Base-by-base conservation (phyloP, 108 stramenopile species). In the Fragilariopsis cylindrus region DNA sequence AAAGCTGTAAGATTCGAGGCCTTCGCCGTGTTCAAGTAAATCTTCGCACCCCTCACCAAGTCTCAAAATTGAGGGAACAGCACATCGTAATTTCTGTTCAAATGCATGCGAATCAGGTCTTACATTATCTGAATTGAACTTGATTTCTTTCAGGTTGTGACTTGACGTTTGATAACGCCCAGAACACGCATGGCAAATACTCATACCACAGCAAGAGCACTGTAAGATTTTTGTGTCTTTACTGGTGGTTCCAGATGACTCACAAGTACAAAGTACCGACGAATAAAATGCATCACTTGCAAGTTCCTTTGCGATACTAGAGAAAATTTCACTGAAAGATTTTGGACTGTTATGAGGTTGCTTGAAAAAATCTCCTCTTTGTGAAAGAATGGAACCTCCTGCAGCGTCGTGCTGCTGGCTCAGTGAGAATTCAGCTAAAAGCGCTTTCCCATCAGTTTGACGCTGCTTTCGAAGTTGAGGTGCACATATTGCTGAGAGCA, bases 221-320 rank as follows among this genome's bases (percentile, higher is more conserved):
- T 81, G 60, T 1, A 84, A 73, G n/a, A 84, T 58, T 46, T 69
- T 81, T 16, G 74, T 21, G 42, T 78, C 80, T 18, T 69, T 77
- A 15, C 78, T 68, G 11, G 41, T 76, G 48, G 81, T 77, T 40
- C 83, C 85, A 50, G 76, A 78, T 9, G 87, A 73, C 58, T 91
- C 90, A 65, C 88, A 91, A 7, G 87, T 88, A 48, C 90, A 91
- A 74, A 77, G 76, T 53, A 91, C 76, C 1, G 89, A 90, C 13
- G 87, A 83, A 18, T 68, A 46, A 48, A 86, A 85, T 3, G 64
- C 73, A 18, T 44, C 43, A 42, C 72, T 47, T 70, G 77, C 40
- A 16, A 19, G n/a, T 49, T 77, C 39, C 9, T 74, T 54, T 18
- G 50, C 47, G 13, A 65, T 52, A 40, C 50, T 49, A 16, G 5